A percentile compares a stretch with the other conserved stretches of the same genome.
Evolutionary conservation across 1,284 basidiomycete species (phyloP).

Genomic region (Wallemia hederae): DNA sequence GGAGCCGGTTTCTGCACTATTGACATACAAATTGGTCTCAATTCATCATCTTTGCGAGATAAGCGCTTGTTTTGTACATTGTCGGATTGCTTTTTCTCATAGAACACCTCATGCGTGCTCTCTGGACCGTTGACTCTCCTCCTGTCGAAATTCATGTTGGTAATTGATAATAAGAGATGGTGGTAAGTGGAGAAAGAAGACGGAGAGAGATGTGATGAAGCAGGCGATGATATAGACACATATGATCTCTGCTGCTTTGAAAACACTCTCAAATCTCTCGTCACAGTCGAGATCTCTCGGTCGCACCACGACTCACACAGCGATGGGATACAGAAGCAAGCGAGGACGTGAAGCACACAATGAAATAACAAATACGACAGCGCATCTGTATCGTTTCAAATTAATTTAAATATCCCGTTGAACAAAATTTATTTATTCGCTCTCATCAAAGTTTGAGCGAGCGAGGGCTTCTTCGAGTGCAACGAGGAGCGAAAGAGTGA

Average conservation of each 20-base stretch:
- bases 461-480: background rate
- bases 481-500: background rate
- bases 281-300: no score
- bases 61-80: conserved; percentile 6
- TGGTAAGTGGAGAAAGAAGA: background rate
- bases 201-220: background rate
- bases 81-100: conserved; percentile 16
- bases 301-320: no score
- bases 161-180: background rate
- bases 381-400: background rate
- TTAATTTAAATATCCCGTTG: background rate
- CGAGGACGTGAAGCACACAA: background rate
- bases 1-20: background rate
- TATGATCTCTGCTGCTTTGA: no score
- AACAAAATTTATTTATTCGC: background rate
- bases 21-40: conserved; percentile 52
- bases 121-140: conserved; percentile 68
- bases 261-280: no score
- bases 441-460: background rate
- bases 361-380: background rate
- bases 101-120: conserved; percentile 35
- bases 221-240: no score
- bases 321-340: no score
- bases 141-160: conserved; percentile 31
- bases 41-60: conserved; percentile 26